phyloP scores from a whole-genome alignment of 2,329 filamentous ascomycete genomes.

The Fusarium sp. region DNA sequence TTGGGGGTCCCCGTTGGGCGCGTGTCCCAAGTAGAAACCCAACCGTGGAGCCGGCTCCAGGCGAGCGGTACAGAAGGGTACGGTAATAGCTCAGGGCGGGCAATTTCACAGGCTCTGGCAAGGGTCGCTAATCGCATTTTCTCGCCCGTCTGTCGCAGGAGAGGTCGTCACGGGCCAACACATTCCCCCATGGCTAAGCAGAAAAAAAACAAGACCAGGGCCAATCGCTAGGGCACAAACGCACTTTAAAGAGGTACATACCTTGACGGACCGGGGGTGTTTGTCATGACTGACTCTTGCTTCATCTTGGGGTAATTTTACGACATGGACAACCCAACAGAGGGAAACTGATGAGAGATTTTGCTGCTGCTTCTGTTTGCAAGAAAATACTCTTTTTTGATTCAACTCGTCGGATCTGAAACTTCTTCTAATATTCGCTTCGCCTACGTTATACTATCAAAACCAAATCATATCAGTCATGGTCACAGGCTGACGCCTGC shows the following conservation, averaged over 20 bases:
- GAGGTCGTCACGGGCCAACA: constrained; percentile 8
- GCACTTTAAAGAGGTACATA: constrained; percentile 19
- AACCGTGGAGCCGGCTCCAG: constrained; percentile 33
- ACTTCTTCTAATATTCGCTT: not conserved
- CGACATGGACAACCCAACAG: constrained; percentile 3
- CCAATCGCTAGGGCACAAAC: constrained; percentile 36
- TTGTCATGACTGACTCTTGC: constrained; percentile 16
- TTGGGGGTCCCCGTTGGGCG: constrained; percentile 15
- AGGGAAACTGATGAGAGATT: not conserved
- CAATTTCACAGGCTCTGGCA: constrained; percentile 6
- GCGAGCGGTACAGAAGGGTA: not conserved
- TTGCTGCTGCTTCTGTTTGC: not conserved
- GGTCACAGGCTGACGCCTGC: not conserved
- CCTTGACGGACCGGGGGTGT: constrained; percentile 11
- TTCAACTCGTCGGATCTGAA: not conserved
- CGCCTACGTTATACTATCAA: not conserved
- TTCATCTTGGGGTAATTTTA: constrained; percentile 20
- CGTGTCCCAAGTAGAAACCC: constrained; percentile 16
- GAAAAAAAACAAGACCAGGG: constrained; percentile 8
- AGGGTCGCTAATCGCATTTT: constrained; percentile 2
- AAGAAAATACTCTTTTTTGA: not conserved
- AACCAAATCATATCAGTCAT: not conserved
- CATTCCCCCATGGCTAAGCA: constrained; percentile 4
- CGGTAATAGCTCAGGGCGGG: constrained; percentile 18
- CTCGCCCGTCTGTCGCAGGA: not conserved